These are phyloP conservation scores for Cladosporium oxysporum DNA, from an alignment of 2,329 filamentous ascomycete genomes.

Conservation along the genomic window DNA sequence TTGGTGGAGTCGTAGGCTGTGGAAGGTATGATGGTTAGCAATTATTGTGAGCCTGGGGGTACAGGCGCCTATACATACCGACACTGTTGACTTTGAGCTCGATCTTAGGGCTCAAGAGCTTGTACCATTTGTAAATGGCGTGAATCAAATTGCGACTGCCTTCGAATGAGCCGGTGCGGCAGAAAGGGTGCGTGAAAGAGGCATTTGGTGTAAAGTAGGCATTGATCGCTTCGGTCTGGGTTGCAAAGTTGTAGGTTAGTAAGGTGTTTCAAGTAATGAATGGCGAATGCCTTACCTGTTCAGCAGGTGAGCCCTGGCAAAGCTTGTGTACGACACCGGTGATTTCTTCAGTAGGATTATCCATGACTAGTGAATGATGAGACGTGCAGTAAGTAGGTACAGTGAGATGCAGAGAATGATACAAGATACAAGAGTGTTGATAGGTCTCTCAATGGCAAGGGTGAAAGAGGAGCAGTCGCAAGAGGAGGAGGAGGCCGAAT, in stretches of 20 bases:
- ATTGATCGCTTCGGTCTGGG: constrained; percentile 57
- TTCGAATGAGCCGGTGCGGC: constrained; percentile 60
- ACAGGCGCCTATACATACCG: constrained; percentile 47
- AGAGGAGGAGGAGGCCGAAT: not conserved
- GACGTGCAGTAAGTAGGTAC: not conserved
- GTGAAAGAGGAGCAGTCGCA: not conserved
- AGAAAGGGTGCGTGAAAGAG: constrained; percentile 77
- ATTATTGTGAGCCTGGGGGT: not conserved
- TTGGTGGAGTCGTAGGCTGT: constrained; percentile 68
- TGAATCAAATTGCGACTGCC: constrained; percentile 68
- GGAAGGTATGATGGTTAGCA: not conserved
- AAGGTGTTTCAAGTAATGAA: not conserved
- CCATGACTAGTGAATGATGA: constrained; percentile 26
- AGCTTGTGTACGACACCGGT: constrained; percentile 66
- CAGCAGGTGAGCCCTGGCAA: constrained; percentile 64
- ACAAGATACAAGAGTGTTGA: not conserved
- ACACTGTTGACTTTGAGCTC: constrained; percentile 65
- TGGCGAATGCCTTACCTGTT: constrained; percentile 51
- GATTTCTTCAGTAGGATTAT: constrained; percentile 59
- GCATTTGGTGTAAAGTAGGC: constrained; percentile 73
- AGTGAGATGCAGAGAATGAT: not conserved
- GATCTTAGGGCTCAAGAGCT: constrained; percentile 75
- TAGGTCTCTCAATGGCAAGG: not conserved
- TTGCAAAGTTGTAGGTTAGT: not conserved
- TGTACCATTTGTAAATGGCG: constrained; percentile 79